Percentiles rank a stretch among this genome's conserved stretches.
phyloP scores from a whole-genome alignment of 1,284 basidiomycete species.

The Singerocomus inundabilis region DNA sequence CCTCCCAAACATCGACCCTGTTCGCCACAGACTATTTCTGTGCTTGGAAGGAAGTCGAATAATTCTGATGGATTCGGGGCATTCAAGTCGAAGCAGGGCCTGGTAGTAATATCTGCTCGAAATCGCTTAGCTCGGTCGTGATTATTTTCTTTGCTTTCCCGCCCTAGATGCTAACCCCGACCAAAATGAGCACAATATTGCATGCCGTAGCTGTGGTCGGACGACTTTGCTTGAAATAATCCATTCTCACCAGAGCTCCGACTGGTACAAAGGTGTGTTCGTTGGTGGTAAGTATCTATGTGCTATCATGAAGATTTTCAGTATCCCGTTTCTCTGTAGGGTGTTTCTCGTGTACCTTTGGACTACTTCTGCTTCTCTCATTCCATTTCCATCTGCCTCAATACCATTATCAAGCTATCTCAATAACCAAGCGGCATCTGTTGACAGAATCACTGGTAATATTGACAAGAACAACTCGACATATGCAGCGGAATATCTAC shows the following conservation, averaged over 20 bases:
- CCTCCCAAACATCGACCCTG: background rate
- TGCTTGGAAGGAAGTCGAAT: background rate
- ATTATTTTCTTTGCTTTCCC: background rate
- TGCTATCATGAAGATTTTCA: constrained; percentile 14
- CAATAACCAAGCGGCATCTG: constrained; percentile 42
- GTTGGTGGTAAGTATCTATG: background rate
- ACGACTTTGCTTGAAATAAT: background rate
- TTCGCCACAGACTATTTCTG: no score
- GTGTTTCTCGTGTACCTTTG: constrained; percentile 16
- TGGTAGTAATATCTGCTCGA: background rate
- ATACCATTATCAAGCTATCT: constrained; percentile 32
- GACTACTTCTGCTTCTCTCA: constrained; percentile 12
- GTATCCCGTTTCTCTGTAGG: constrained; percentile 20
- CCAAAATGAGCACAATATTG: background rate
- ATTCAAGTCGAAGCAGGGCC: background rate
- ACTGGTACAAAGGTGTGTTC: constrained; percentile 15
- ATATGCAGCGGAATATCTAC: constrained; percentile 38
- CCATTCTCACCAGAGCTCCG: constrained; percentile 10
- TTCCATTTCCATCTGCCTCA: constrained; percentile 31
- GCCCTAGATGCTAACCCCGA: background rate
- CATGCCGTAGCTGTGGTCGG: constrained; percentile 15
- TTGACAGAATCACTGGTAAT: constrained; percentile 35
- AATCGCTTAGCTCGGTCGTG: no score
- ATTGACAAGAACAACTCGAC: constrained; percentile 39
- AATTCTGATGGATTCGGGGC: background rate